Percentiles rank a stretch among this genome's conserved stretches.
These are phyloP conservation scores for Rubia peregrina DNA, from an alignment of 305 asterid genomes.

Conservation along the genomic window DNA sequence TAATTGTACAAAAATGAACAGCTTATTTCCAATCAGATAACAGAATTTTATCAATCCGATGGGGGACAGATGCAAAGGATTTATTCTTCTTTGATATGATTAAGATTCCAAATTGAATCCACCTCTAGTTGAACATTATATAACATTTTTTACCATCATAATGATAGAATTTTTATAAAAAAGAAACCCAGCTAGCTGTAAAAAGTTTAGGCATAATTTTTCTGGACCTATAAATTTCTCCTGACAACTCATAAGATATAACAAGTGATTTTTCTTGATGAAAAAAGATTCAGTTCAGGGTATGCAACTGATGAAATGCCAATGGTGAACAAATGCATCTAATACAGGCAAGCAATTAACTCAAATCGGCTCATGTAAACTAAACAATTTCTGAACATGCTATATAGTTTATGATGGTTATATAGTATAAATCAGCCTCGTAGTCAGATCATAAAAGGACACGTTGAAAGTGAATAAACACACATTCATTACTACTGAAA, in stretches of 20 bases:
- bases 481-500: slow-evolving; percentile 1
- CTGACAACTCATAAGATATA: background rate
- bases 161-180: background rate
- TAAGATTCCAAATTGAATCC: background rate
- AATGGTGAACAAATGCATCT: too few species aligned
- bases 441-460: background rate
- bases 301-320: too few species aligned
- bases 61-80: too few species aligned
- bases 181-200: background rate
- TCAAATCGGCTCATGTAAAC: too few species aligned
- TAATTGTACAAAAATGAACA: slow-evolving; percentile 1
- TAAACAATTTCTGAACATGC: too few species aligned
- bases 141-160: background rate
- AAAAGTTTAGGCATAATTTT: background rate
- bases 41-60: background rate
- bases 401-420: background rate
- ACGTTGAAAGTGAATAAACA: background rate
- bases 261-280: background rate
- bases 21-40: background rate
- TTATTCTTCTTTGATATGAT: background rate
- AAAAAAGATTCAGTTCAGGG: too few species aligned
- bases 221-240: background rate
- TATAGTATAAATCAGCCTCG: background rate
- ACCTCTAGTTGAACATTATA: background rate
- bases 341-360: too few species aligned